Percentiles rank a stretch among this genome's conserved stretches.
Conservation (phyloP, 257 asterid genomes). For the Solanum paucissectum region DNA sequence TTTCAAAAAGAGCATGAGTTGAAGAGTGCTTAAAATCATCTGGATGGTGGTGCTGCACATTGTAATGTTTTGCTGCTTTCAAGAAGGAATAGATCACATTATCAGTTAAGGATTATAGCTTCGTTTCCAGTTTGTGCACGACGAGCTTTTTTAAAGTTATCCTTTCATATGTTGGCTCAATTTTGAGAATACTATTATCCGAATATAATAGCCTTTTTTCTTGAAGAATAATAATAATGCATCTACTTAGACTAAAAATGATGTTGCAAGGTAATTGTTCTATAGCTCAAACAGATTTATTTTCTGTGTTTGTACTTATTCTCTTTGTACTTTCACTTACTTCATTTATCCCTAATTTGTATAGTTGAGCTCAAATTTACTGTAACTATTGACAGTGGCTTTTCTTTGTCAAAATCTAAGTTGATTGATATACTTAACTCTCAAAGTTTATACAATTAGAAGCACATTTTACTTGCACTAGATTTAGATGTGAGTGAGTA, state of each 20-base stretch:
- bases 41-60: neutral
- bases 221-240: neutral
- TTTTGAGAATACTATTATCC: neutral
- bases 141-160: neutral
- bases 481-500: neutral
- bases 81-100: neutral
- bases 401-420: neutral
- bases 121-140: neutral
- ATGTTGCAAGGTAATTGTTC: neutral
- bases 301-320: neutral
- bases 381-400: neutral
- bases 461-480: neutral
- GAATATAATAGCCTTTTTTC: neutral
- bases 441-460: no score
- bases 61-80: neutral
- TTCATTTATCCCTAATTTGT: neutral
- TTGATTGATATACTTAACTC: neutral
- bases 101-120: neutral
- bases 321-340: neutral
- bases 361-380: neutral
- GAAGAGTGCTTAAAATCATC: constrained; percentile 26
- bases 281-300: neutral
- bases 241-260: neutral
- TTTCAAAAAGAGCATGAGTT: constrained; percentile 23
- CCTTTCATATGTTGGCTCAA: neutral